phyloP scores from a whole-genome alignment of 2,329 filamentous ascomycete genomes.

The Aspergillus pseudotamarii region DNA sequence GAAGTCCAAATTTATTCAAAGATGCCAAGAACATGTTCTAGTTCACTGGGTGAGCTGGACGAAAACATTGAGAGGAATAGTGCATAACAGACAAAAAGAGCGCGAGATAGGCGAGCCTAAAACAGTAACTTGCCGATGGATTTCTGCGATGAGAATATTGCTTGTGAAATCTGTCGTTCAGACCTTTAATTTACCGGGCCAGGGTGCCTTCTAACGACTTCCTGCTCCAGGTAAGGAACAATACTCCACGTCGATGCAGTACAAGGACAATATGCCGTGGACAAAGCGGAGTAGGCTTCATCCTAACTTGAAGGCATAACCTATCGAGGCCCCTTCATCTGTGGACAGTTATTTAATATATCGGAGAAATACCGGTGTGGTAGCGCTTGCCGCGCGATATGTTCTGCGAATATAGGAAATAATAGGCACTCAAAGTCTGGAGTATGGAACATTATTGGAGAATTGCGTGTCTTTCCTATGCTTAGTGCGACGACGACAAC shows the following conservation, averaged over 20 bases:
- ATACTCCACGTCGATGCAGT: constrained; percentile 10
- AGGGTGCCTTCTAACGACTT: not conserved
- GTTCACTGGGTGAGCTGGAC: not conserved
- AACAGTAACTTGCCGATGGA: not conserved
- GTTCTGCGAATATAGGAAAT: not conserved
- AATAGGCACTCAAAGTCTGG: not conserved
- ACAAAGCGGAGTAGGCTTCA: not conserved
- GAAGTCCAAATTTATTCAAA: not conserved
- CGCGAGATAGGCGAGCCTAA: not conserved
- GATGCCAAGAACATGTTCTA: not conserved
- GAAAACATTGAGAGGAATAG: not conserved
- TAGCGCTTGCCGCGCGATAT: constrained; percentile 3
- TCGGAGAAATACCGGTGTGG: constrained; percentile 7
- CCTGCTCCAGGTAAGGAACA: constrained; percentile 10
- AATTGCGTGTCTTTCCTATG: not conserved
- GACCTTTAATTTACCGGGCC: constrained; percentile 3
- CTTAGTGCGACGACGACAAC: constrained; percentile 6
- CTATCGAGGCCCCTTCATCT: constrained; percentile 10
- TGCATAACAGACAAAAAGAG: not conserved
- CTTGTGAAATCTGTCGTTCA: not conserved
- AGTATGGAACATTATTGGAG: not conserved
- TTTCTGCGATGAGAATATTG: not conserved
- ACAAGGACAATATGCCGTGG: constrained; percentile 8
- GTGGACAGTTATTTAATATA: constrained; percentile 7
- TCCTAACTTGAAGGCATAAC: not conserved